Evolutionary conservation across 306 rosid genomes (phyloP), one percentile per base, ranked within the genome.

Genomic region (Boehmeria nivea): DNA sequence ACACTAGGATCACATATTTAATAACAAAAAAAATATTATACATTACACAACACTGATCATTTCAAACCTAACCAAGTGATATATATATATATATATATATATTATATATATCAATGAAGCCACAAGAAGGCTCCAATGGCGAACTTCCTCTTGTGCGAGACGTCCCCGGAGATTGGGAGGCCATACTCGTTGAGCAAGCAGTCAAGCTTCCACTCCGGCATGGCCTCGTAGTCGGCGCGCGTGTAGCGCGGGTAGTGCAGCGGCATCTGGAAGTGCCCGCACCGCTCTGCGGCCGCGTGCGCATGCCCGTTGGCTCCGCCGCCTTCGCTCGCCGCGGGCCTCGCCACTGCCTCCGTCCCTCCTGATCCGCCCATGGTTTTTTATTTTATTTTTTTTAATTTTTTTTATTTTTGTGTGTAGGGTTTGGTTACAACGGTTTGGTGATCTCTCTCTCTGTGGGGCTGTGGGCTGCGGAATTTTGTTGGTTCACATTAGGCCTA

Each of bases 191-290:
- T 62, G 26, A 83, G 86, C 76, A 83, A 77, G 21, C 78, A 83
- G 26, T 83, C 90, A 10, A 80, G 53, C 78, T 72, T 80, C 81
- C 90, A 80, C 73, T 80, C 90, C 22, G 84, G 84, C 86, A 83
- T 80, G 70, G 61, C 53, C 70, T 83, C 84, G 40, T 83, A 80
- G 55, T 83, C 90, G 22, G 71, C 67, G 38, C 70, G 37, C 1
- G 78, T 74, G 72, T 83, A 80, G 57, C 76, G 73, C 34, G 90
- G 90, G 61, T 83, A 83, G 74, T 83, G 90, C 19, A 83, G 61
- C 44, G 86, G 86, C 86, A 83, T 83, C 70, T 80, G 81, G 66
- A 79, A 76, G 24, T 70, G 39, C 12, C 73, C 70, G 21, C n/a
- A n/a, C n/a, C n/a, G n/a, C n/a, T n/a, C n/a, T n/a, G n/a, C n/a